Base-by-base conservation (phyloP, 768 basidiomycete genomes). In the Boletus reticulatus region DNA sequence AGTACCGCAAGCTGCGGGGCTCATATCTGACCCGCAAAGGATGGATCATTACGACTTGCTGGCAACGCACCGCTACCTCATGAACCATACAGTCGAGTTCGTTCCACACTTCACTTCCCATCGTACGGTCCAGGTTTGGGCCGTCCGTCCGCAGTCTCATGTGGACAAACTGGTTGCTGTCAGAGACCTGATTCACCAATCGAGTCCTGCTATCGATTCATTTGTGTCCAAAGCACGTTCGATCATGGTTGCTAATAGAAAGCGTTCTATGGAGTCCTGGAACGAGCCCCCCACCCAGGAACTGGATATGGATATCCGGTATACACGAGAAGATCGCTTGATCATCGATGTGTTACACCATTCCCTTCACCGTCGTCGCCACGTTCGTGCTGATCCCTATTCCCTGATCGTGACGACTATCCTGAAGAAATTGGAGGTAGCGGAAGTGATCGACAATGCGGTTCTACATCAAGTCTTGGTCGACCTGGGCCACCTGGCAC, bases 401-500 rank as follows among this genome's bases (percentile, higher is more conserved):
- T 64, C 72, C 1, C 64, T 81, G 2, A 73, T 80, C 0, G 74
- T 79, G 27, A 77, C 80, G 16, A 71, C 73, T 16, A 80, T 96
- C 52, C 60, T 93, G 38, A 88, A 86, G 64, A 68, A 71, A 44
- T 64, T 92, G 24, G 73, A 77, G 19, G 64, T 77, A 4, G 74
- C 78, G 3, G 59, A 70, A 20, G 37, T 62, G 10, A 59, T 67
- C 19, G 65, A 70, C 24, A 56, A 60, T 6, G 64, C 61, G 0
- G 61, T 60, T 32, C 68, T 81, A 22, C 74, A 80, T 60, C 72
- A 71, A 54, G 69, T 87, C 20, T 75, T 97, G 36, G 67, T 83
- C 16, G 84, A 91, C 43, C 63, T 96, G 14, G 94, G 96, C 8
- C 79, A 86, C 8, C 66, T 90, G 20, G 78, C 88, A 3, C 86